Conservation (phyloP, 164 flowering plant genomes). For the Magnolia officinalis region DNA sequence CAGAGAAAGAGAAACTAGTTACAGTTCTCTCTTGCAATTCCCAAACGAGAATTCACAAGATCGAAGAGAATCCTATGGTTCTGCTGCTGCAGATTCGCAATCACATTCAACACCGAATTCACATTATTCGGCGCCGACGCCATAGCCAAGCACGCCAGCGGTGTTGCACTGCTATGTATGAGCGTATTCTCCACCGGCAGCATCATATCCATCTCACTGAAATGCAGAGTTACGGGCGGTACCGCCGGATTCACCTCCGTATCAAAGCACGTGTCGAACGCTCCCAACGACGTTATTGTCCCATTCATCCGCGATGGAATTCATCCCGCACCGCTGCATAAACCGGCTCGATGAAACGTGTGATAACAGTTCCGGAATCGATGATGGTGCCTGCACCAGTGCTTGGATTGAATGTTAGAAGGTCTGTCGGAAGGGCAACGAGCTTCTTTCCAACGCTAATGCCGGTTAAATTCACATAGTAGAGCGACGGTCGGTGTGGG, state of each 20-base stretch:
- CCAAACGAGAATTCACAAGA: constrained; percentile 58
- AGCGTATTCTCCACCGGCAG: constrained; percentile 74
- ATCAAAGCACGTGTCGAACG: constrained; percentile 78
- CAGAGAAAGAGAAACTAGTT: constrained; percentile 27
- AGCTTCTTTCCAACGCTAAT: constrained; percentile 55
- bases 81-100: constrained; percentile 92
- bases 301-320: constrained; percentile 52
- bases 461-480: constrained; percentile 84
- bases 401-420: constrained; percentile 52
- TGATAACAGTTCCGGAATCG: constrained; percentile 87
- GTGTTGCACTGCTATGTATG: constrained; percentile 71
- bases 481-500: constrained; percentile 80
- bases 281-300: constrained; percentile 56
- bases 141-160: constrained; percentile 79
- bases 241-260: constrained; percentile 35
- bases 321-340: constrained; percentile 63
- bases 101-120: constrained; percentile 69
- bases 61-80: constrained; percentile 75
- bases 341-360: constrained; percentile 66
- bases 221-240: constrained; percentile 61
- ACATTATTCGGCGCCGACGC: constrained; percentile 74
- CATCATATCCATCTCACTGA: constrained; percentile 57
- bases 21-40: constrained; percentile 75
- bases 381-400: constrained; percentile 87
- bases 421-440: constrained; percentile 45